Conservation (phyloP, 2,329 filamentous ascomycete species). For the Orbilia quercus region DNA sequence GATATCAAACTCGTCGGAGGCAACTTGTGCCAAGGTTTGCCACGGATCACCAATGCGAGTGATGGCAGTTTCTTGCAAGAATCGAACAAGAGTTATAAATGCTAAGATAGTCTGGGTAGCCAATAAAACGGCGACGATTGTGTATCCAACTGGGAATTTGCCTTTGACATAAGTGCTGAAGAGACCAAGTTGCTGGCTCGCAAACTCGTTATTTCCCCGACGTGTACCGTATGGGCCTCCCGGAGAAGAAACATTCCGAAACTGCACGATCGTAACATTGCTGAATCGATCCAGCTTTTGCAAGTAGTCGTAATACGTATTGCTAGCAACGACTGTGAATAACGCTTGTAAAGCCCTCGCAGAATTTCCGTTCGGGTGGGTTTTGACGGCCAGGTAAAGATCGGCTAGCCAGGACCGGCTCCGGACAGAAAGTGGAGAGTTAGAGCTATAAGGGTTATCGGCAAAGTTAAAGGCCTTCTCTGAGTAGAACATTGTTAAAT, state of each 20-base stretch:
- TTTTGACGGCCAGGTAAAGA: not conserved
- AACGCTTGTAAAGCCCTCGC: constrained; percentile 14
- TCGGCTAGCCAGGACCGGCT: not conserved
- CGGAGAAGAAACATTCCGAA: constrained; percentile 18
- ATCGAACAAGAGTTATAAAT: constrained; percentile 20
- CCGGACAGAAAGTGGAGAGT: not conserved
- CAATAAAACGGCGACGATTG: constrained; percentile 12
- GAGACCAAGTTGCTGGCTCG: not conserved
- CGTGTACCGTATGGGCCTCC: constrained; percentile 33
- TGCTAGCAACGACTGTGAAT: constrained; percentile 7
- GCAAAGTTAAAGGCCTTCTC: too few relatives aligned
- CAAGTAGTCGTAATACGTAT: constrained; percentile 12
- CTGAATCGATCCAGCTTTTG: constrained; percentile 5
- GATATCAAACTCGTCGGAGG: constrained; percentile 13
- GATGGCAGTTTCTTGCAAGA: constrained; percentile 6
- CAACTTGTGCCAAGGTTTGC: constrained; percentile 28
- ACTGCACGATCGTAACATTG: constrained; percentile 10
- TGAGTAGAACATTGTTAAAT: not conserved
- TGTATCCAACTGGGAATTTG: constrained; percentile 15
- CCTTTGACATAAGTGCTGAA: constrained; percentile 13
- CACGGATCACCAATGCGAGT: constrained; percentile 32
- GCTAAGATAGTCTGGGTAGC: constrained; percentile 21
- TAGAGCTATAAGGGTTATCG: not conserved
- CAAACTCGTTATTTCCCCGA: not conserved
- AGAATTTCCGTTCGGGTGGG: not conserved